phyloP scores from a whole-genome alignment of 441 rosid species.

The Corymbia calophylla region DNA sequence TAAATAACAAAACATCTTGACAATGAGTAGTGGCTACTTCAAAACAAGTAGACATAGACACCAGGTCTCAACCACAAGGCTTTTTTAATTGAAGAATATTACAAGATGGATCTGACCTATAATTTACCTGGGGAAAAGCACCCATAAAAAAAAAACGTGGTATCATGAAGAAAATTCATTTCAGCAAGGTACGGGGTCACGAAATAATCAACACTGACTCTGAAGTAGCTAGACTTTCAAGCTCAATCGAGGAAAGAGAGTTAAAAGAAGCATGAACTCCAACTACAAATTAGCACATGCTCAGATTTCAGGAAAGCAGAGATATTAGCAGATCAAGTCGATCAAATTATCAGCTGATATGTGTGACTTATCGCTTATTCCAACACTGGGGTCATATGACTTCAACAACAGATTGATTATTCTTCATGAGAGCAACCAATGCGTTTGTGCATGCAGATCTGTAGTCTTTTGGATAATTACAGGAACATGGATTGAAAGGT shows the following conservation, averaged over 20 bases:
- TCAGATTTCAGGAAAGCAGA: not conserved
- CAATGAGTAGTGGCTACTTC: not conserved
- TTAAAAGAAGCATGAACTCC: not conserved
- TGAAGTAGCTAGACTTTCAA: not conserved
- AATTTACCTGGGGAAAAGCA: not conserved
- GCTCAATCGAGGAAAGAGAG: not conserved
- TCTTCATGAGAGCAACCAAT: not conserved
- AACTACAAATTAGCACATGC: not conserved
- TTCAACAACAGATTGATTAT: not conserved
- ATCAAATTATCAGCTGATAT: not conserved
- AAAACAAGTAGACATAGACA: not conserved
- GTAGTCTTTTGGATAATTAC: not conserved
- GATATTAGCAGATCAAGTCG: not conserved
- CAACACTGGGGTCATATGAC: not conserved
- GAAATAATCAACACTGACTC: not conserved
- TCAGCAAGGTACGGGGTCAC: not conserved
- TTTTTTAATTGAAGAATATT: not conserved
- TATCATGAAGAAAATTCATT: not conserved
- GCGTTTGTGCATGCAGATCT: not conserved
- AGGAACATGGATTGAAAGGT: not conserved
- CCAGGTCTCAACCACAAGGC: not conserved
- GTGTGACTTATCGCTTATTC: not conserved
- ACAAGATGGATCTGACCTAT: not conserved
- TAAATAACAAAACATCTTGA: not conserved
- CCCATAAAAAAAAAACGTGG: not conserved